A percentile compares a stretch with the other conserved stretches of the same genome.
These are phyloP conservation scores for Aspergillus jensenii DNA, from an alignment of 2,329 filamentous ascomycete species.

Conservation along the genomic window DNA sequence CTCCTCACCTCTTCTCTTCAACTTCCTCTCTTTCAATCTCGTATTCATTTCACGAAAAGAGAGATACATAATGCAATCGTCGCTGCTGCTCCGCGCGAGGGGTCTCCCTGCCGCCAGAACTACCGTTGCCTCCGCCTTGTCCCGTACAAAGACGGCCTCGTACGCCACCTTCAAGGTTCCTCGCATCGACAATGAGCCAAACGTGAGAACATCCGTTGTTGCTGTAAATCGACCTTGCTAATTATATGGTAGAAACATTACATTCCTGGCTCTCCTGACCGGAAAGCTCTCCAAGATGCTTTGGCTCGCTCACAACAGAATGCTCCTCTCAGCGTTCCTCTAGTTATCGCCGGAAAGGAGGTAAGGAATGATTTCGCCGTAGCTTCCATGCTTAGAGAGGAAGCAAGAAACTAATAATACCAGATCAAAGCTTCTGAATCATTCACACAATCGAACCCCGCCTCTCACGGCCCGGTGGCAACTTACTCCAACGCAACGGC, in stretches of 20 bases:
- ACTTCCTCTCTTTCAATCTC: background rate
- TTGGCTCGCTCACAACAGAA: conserved; percentile 68
- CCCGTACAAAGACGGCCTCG: conserved; percentile 46
- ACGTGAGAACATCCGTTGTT: conserved; percentile 59
- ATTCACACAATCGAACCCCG: conserved; percentile 73
- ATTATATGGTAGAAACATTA: conserved; percentile 72
- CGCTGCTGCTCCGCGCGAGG: conserved; percentile 26
- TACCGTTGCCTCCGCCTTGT: conserved; percentile 20
- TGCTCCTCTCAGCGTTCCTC: conserved; percentile 73
- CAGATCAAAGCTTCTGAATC: conserved; percentile 34
- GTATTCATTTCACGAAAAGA: background rate
- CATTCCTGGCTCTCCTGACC: conserved; percentile 75
- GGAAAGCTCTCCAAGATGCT: conserved; percentile 72
- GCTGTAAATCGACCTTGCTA: background rate
- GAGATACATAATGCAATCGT: conserved; percentile 28
- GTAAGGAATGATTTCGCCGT: conserved; percentile 46
- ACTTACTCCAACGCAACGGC: conserved; percentile 80
- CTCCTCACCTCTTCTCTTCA: conserved; percentile 7
- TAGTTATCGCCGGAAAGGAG: conserved; percentile 80
- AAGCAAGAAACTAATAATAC: background rate
- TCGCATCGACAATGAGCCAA: conserved; percentile 88
- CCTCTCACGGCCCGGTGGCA: conserved; percentile 76
- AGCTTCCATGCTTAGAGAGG: background rate
- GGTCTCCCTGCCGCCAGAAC: conserved; percentile 24
- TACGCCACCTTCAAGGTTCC: conserved; percentile 87